These are phyloP conservation scores for Nakazawaea populi DNA, from an alignment of 805 yeast genomes.

Conservation along the genomic window DNA sequence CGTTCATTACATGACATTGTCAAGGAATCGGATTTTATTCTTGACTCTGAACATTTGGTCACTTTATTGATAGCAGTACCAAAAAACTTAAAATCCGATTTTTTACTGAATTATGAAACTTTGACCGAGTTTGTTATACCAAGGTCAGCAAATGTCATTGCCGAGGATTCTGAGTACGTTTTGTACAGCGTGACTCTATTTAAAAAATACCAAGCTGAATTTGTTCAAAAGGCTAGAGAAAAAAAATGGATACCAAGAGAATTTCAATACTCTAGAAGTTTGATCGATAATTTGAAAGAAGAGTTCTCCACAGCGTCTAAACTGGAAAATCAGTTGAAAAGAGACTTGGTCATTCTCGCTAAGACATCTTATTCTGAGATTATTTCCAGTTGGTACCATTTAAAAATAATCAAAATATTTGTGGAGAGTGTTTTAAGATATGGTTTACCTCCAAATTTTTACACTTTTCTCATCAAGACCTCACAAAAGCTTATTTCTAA, in stretches of 20 bases:
- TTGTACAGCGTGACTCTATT: constrained; percentile 80
- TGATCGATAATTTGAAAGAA: constrained; percentile 62
- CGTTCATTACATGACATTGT: constrained; percentile 88
- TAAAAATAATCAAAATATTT: constrained; percentile 79
- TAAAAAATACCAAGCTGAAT: constrained; percentile 71
- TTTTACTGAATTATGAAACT: constrained; percentile 68
- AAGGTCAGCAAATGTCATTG: constrained; percentile 68
- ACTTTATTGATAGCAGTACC: constrained; percentile 91
- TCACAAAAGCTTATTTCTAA: constrained; percentile 37
- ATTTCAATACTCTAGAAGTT: constrained; percentile 76
- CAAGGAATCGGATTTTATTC: constrained; percentile 73
- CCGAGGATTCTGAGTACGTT: constrained; percentile 66
- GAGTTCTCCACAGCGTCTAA: constrained; percentile 75
- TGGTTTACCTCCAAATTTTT: constrained; percentile 93
- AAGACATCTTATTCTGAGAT: constrained; percentile 89
- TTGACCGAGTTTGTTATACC: constrained; percentile 83
- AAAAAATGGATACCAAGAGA: constrained; percentile 90
- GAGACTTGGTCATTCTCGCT: constrained; percentile 77
- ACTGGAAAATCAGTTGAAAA: constrained; percentile 64
- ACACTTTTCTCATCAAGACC: constrained; percentile 43
- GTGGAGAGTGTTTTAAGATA: constrained; percentile 93
- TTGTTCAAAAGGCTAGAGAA: constrained; percentile 69
- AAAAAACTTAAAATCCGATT: constrained; percentile 50
- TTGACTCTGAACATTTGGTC: constrained; percentile 78
- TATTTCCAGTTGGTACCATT: constrained; percentile 81